These are phyloP conservation scores for Nymphaea colorata DNA, from an alignment of 164 flowering plant species.

Conservation along the genomic window DNA sequence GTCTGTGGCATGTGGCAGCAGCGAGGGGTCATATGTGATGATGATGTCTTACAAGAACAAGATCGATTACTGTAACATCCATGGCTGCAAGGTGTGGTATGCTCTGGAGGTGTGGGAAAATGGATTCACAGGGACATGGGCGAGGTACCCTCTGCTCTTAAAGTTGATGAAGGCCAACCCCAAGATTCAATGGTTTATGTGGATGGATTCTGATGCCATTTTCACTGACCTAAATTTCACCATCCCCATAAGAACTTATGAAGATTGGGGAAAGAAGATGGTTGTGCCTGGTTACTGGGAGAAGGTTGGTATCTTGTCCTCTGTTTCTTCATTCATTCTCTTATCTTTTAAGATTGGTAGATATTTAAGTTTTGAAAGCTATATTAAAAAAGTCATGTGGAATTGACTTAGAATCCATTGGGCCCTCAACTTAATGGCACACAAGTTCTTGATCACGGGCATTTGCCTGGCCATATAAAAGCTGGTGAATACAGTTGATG, in stretches of 20 bases:
- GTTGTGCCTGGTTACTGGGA: constrained; percentile 1
- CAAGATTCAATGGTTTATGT: background rate
- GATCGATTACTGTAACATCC: background rate
- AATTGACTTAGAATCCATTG: no score
- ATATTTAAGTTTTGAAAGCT: no score
- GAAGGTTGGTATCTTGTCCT: background rate
- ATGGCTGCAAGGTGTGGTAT: constrained; percentile 2
- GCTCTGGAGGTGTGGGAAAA: background rate
- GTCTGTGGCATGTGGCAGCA: background rate
- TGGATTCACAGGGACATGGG: constrained; percentile 1
- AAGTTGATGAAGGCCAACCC: constrained; percentile 2
- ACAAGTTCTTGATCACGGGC: no score
- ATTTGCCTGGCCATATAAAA: no score
- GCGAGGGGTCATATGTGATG: background rate
- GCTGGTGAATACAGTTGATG: no score
- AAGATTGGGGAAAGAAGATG: background rate
- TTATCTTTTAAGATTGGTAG: no score
- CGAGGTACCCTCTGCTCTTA: background rate
- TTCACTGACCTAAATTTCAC: background rate
- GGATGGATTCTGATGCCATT: constrained; percentile 4
- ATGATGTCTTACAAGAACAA: constrained; percentile 1
- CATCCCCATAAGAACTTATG: background rate
- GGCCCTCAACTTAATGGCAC: no score
- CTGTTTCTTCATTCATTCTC: background rate
- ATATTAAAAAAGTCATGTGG: no score